Conservation (phyloP, 2,329 filamentous ascomycete genomes). For the Graphilbum ipis-grandicollis region DNA sequence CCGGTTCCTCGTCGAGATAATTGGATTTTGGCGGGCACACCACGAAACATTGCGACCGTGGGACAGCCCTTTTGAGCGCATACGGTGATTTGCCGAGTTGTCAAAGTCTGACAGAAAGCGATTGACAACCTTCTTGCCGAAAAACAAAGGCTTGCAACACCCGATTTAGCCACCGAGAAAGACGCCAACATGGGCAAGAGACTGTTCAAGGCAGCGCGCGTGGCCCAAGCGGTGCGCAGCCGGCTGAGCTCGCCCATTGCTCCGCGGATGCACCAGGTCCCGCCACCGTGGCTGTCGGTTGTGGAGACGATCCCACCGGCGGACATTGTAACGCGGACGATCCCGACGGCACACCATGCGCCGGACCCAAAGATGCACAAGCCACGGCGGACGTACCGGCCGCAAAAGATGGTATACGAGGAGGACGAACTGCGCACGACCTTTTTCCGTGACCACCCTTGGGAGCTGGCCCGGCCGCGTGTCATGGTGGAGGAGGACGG, state of each 20-base stretch:
- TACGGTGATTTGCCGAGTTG: too few relatives aligned
- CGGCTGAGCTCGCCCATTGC: conserved; percentile 18
- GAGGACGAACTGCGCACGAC: conserved; percentile 67
- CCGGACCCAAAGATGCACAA: conserved; percentile 34
- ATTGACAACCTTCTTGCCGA: too few relatives aligned
- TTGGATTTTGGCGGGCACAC: too few relatives aligned
- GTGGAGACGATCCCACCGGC: conserved; percentile 37
- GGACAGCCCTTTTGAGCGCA: too few relatives aligned
- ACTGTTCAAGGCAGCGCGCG: conserved; percentile 20
- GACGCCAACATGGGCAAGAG: conserved; percentile 2
- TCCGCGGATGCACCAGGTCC: conserved; percentile 12
- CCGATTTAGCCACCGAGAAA: too few relatives aligned
- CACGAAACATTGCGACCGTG: too few relatives aligned
- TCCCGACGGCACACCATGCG: conserved; percentile 27
- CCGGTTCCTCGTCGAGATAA: too few relatives aligned
- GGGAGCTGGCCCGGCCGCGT: conserved; percentile 83
- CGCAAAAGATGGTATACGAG: conserved; percentile 58
- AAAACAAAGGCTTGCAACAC: too few relatives aligned
- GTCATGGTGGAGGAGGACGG: conserved; percentile 75
- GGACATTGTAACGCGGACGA: conserved; percentile 37
- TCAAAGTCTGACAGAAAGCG: too few relatives aligned
- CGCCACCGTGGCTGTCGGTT: conserved; percentile 31
- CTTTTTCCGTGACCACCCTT: conserved; percentile 91
- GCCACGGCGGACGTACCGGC: conserved; percentile 63
- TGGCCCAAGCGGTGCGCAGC: conserved; percentile 24